A percentile compares a stretch with the other conserved stretches of the same genome.
These are phyloP conservation scores for Epithemia pelagica DNA, from an alignment of 108 stramenopile genomes.

Conservation along the genomic window DNA sequence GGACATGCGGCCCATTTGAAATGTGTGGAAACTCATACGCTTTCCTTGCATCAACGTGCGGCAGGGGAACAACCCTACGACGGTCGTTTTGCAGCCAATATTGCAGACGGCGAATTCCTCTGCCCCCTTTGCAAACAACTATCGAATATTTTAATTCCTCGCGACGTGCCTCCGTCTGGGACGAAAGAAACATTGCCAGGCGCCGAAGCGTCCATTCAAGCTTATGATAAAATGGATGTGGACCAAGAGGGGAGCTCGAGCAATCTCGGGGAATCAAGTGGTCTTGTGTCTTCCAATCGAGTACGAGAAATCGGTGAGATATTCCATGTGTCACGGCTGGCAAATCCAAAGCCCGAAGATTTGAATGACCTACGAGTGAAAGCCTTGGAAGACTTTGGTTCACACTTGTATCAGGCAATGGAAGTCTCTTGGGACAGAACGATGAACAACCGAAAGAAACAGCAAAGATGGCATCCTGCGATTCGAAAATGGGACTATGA, in stretches of 20 bases:
- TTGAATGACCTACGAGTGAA: conserved; percentile 27
- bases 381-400: conserved; percentile 68
- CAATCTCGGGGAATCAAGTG: not conserved
- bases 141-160: conserved; percentile 89
- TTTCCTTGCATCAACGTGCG: conserved; percentile 81
- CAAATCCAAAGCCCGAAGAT: conserved; percentile 1
- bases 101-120: conserved; percentile 86
- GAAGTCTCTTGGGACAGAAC: conserved; percentile 58
- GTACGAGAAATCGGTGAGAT: not conserved
- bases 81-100: conserved; percentile 88
- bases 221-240: conserved; percentile 8
- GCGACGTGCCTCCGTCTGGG: conserved; percentile 21
- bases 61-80: conserved; percentile 80
- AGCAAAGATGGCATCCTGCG: conserved; percentile 57
- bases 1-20: conserved; percentile 95
- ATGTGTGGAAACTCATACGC: conserved; percentile 88
- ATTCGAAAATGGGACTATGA: conserved; percentile 80
- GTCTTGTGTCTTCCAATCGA: not conserved
- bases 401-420: conserved; percentile 65
- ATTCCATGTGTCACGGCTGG: not conserved
- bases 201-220: conserved; percentile 7
- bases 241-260: conserved; percentile 3
- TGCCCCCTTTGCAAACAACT: conserved; percentile 97
- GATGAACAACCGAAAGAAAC: conserved; percentile 20
- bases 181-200: too few relatives aligned